Base-by-base conservation (phyloP, 176 grass and related monocot species). In the Saccharum spontaneum region DNA sequence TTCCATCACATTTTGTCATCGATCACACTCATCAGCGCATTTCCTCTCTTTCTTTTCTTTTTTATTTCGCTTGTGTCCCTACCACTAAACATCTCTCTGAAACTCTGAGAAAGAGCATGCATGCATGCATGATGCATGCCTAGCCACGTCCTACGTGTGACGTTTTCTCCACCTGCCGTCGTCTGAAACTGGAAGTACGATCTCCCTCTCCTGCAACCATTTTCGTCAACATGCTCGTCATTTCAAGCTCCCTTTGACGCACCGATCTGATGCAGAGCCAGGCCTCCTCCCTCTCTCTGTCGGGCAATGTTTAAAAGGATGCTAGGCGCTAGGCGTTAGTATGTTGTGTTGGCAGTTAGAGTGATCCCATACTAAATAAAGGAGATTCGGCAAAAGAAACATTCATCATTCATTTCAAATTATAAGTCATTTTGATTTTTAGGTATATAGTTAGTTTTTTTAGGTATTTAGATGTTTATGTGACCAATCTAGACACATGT, bases 1-100 rank as follows among this genome's bases (percentile, higher is more conserved):
- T 3, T 26, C 26, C 22, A 61, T 90, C 88, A 78, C 1, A 66
- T 75, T 72, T 65, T 54, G 77, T 63, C 67, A 79, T 48, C 46
- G 26, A 45, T 26, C 22, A 38, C 6, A 36, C 40, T 59, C 69
- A 67, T 57, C 46, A 39, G 10, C 50, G 0, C 43, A 18, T 8
- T 14, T 7, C 1, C 18, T 37, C 18, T 39, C 20, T 11, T 7
- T 45, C 1, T 0, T 68, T 69, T n/a, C 3, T 10, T 23, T 57
- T 22, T 8, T 9, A 57, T 57, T 57, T 57, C 54, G 20, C 18
- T 8, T 60, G 55, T 60, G 55, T 22, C 55, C 55, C 54, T 60
- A 0, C 22, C 55, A 0, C 20, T 60, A 60, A 59, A 60, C 20
- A 60, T 24, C 57, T 61, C n/a, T 61, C 57, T 61, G 57, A 61